These are phyloP conservation scores for Avicennia marina DNA, from an alignment of 257 asterid genomes.

Conservation along the genomic window DNA sequence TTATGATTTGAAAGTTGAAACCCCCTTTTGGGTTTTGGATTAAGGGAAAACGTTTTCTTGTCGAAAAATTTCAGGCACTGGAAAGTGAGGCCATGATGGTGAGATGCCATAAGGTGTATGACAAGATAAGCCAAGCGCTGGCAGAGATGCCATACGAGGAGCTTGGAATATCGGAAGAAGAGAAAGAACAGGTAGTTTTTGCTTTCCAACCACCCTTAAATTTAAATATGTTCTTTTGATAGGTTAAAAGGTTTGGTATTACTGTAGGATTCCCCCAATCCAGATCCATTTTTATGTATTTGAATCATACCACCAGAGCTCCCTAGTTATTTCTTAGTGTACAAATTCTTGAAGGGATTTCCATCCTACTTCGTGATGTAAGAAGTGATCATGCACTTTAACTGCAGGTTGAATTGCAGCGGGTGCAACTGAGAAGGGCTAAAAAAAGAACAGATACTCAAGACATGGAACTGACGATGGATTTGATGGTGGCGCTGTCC, in stretches of 20 bases:
- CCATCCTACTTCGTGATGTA: neutral
- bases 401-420: constrained; percentile 58
- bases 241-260: too few relatives aligned
- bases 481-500: constrained; percentile 72
- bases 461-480: constrained; percentile 94
- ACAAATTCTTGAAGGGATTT: neutral
- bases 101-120: constrained; percentile 58
- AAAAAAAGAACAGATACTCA: constrained; percentile 61
- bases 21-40: too few relatives aligned
- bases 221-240: too few relatives aligned
- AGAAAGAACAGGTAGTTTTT: constrained; percentile 54
- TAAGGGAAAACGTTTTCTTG: neutral
- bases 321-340: too few relatives aligned
- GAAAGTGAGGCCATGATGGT: constrained; percentile 69
- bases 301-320: too few relatives aligned
- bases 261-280: neutral
- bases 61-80: constrained; percentile 44
- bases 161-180: constrained; percentile 73
- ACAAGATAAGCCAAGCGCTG: constrained; percentile 49
- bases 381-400: neutral
- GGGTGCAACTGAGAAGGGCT: constrained; percentile 55
- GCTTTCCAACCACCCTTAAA: neutral
- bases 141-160: constrained; percentile 78
- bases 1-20: neutral
- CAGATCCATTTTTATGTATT: too few relatives aligned